A percentile compares a stretch with the other conserved stretches of the same genome.
Conservation (phyloP, 257 asterid genomes). For the Asclepias syriaca region DNA sequence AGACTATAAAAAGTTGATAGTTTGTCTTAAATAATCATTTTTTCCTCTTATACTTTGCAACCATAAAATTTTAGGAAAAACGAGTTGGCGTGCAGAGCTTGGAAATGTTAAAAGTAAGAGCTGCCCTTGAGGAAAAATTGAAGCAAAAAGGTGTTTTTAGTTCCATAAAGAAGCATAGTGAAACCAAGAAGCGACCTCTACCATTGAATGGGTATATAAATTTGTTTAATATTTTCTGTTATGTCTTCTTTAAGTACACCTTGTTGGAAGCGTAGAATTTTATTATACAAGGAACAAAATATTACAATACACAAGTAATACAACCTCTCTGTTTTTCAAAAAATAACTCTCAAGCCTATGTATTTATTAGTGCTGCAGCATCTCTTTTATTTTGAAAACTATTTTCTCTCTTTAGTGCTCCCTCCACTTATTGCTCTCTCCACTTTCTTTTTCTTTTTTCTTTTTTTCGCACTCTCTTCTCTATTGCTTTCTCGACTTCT, state of each 20-base stretch:
- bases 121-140: constrained; percentile 80
- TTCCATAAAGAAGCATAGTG: constrained; percentile 47
- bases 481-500: too few relatives aligned
- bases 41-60: neutral
- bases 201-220: constrained; percentile 61
- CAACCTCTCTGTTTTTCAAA: too few relatives aligned
- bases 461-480: too few relatives aligned
- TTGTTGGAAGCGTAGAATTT: too few relatives aligned
- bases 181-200: constrained; percentile 30
- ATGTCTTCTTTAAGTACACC: neutral
- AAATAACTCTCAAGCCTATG: too few relatives aligned
- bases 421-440: too few relatives aligned
- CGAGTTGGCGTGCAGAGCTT: constrained; percentile 63
- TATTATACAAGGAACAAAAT: too few relatives aligned
- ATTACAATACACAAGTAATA: too few relatives aligned
- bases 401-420: too few relatives aligned
- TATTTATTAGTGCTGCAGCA: too few relatives aligned
- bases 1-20: neutral
- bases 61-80: constrained; percentile 42
- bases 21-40: neutral
- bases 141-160: constrained; percentile 65
- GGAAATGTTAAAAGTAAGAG: constrained; percentile 87
- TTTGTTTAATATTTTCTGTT: constrained; percentile 1
- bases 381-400: too few relatives aligned
- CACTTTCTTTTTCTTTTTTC: too few relatives aligned